Evolutionary conservation across 2,329 filamentous ascomycete species (phyloP), one percentile per base, ranked within the genome.

Genomic region (Pyrenochaeta sp.): DNA sequence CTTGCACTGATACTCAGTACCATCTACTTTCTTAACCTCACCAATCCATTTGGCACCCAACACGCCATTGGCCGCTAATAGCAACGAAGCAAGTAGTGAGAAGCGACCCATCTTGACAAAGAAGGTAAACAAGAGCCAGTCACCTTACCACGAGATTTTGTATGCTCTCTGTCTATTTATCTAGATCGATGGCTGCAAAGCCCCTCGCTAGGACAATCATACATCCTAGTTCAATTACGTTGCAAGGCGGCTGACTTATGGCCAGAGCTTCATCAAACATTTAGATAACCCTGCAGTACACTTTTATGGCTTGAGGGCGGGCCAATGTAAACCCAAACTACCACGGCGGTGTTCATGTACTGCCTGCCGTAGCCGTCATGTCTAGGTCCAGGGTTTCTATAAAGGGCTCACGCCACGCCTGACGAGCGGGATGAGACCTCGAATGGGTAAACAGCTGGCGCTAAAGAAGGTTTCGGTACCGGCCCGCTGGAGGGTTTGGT

Each of bases 1-100:
- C 54, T 77, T 77, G 63, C 74, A 77, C 28, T 72, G 63, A 36
- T 74, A 75, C 3, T 61, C 61, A 4, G 60, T 51, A 13, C 70
- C 68, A 37, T 66, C 60, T 4, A 66, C 59, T 36, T 66, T 63
- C 56, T 68, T 72, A 19, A 66, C 56, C 54, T 76, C 74, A 15
- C 74, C 74, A 28, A 64, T 67, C 74, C 73, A 76, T 22, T 62
- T 56, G 2, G 62, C 62, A 36, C 52, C 66, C 27, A 65, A 37
- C 2, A 58, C 67, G 28, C 53, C 56, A 49, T 62, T 57, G 40
- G 62, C 34, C 42, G 63, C 63, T 43, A 70, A 58, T 43, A 73
- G 58, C 34, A 71, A 47, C 22, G 66, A 56, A 58, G 67, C 52
- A 15, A 72, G 43, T n/a, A 64, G 32, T 24, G 62, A 64, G 47